Base-by-base conservation (phyloP, 768 basidiomycete genomes). In the Aureoboletus auriporus region DNA sequence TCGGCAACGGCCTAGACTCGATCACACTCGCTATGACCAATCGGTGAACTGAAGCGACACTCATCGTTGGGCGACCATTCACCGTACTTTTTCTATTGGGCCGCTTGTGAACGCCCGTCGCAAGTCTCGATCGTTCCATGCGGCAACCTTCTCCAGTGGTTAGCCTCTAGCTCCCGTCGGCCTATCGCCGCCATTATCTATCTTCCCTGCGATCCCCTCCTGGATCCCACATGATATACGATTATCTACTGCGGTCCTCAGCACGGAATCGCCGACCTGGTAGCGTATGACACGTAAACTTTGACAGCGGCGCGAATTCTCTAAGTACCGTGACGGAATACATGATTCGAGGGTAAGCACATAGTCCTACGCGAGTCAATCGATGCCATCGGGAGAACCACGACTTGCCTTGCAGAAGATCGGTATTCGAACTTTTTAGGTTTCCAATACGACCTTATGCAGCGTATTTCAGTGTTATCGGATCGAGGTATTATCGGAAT, bases 361-460 rank as follows among this genome's bases (percentile, higher is more conserved):
- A 46, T 46, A 39, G 49, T 50, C 43, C 54, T 53, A 54, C 60
- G 39, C 47, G 30, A 55, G 52, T 54, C 52, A 60, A 57, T 65
- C 63, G 57, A 65, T 63, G 62, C 57, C 60, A 62, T 63, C 57
- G 60, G 63, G 54, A 49, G 61, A 62, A 62, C 51, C 42, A 51
- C 46, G 50, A 42, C 43, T 44, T 47, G 14, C 50, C 45, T 56
- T 43, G 51, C 49, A 47, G 44, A 61, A 53, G 50, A 46, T 41
- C 38, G 42, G 42, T 35, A 26, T 44, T 59, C 51, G 47, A 50
- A 50, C 46, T 35, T 47, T 34, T 42, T 44, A 40, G 12, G 48
- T 45, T 64, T 54, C 54, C 39, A 44, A 56, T 55, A 49, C 45
- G 58, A 51, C 55, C 49, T 54, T 47, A 26, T 42, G 13, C 28